Conservation (phyloP, 345 rosid species). For the Abelmoschus esculentus region DNA sequence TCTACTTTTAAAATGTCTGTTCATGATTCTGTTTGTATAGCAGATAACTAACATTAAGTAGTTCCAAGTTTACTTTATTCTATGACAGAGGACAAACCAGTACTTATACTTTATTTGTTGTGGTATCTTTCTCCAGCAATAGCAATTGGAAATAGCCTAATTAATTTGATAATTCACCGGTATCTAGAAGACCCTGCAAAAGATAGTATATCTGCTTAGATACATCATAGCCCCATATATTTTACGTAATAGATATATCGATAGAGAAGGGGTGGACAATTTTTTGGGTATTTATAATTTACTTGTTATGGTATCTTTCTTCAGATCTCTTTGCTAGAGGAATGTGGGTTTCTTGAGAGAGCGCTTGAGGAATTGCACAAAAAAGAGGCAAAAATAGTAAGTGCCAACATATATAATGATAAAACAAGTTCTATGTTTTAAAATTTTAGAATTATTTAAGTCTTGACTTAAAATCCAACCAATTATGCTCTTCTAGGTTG, state of each 20-base stretch:
- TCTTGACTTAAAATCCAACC: constrained; percentile 3
- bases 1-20: not conserved
- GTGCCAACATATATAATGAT: constrained; percentile 14
- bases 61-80: not conserved
- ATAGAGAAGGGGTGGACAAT: not conserved
- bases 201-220: not conserved
- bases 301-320: constrained; percentile 13
- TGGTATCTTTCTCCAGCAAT: no score
- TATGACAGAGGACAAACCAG: not conserved
- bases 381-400: constrained; percentile 72
- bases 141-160: not conserved
- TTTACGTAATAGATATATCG: not conserved
- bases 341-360: constrained; percentile 54
- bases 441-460: not conserved
- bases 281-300: not conserved
- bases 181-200: not conserved
- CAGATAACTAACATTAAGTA: not conserved
- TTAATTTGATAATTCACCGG: not conserved
- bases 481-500: constrained; percentile 52
- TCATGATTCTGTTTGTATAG: not conserved
- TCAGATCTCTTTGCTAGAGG: constrained; percentile 88
- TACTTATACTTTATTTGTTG: no score
- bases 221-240: not conserved
- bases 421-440: not conserved
- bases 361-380: constrained; percentile 80